A percentile compares a stretch with the other conserved stretches of the same genome.
Conservation (phyloP, 306 rosid species). For the Pyrus pyrifolia region DNA sequence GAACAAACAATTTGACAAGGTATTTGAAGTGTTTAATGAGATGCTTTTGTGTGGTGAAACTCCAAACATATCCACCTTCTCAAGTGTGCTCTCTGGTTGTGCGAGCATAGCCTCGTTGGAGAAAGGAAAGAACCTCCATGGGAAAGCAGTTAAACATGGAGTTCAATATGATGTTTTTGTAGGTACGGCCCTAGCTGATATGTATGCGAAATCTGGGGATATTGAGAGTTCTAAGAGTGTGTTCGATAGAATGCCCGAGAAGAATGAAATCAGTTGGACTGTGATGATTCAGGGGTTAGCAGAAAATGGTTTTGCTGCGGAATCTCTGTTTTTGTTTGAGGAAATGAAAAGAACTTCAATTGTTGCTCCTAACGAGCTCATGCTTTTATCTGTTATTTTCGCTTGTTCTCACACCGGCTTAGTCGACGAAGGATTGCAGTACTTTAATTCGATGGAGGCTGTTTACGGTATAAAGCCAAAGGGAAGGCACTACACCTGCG, state of each 20-base stretch:
- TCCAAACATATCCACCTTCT: conserved; percentile 1
- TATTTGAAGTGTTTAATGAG: background rate
- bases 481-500: conserved; percentile 7
- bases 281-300: conserved; percentile 14
- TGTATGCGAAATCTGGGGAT: conserved; percentile 14
- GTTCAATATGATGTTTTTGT: conserved; percentile 6
- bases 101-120: conserved; percentile 13
- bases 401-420: conserved; percentile 17
- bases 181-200: background rate
- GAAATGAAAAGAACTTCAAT: conserved; percentile 11
- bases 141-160: conserved; percentile 2
- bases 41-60: conserved; percentile 11
- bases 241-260: conserved; percentile 1
- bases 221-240: conserved; percentile 3
- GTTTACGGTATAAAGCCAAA: conserved; percentile 5
- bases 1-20: conserved; percentile 6
- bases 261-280: conserved; percentile 8
- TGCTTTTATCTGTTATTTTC: conserved; percentile 6
- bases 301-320: conserved; percentile 8
- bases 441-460: conserved; percentile 5
- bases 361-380: conserved; percentile 9
- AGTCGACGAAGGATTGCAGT: background rate
- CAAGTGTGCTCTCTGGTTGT: background rate
- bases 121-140: conserved; percentile 11
- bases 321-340: conserved; percentile 1